Conservation (phyloP, 2,329 filamentous ascomycete genomes). For the Monosporascus sp. region DNA sequence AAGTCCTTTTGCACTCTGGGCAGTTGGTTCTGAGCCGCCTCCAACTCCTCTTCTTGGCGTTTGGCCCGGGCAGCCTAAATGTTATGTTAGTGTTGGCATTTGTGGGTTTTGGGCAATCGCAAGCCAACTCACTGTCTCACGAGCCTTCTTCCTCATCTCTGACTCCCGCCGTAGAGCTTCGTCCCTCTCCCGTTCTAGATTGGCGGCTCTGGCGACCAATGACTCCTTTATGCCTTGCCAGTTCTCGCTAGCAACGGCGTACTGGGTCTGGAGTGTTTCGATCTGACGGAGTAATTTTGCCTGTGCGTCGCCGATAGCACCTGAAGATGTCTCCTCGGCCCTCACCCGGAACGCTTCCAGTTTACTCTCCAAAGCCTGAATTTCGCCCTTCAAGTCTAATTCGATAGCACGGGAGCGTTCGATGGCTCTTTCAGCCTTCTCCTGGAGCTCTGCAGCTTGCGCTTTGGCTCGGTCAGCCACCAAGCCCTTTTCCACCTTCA, state of each 20-base stretch:
- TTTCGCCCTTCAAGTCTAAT: constrained; percentile 74
- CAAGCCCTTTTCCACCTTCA: constrained; percentile 76
- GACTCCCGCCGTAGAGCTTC: constrained; percentile 78
- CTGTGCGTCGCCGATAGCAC: constrained; percentile 74
- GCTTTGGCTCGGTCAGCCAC: constrained; percentile 59
- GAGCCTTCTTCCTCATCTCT: constrained; percentile 82
- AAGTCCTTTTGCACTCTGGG: constrained; percentile 61
- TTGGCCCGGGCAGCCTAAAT: constrained; percentile 57
- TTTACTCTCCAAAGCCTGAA: constrained; percentile 75
- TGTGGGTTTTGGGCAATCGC: neutral
- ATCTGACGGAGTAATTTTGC: constrained; percentile 89
- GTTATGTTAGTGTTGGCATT: constrained; percentile 19
- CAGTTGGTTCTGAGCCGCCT: constrained; percentile 60
- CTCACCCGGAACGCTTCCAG: constrained; percentile 80
- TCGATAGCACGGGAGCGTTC: constrained; percentile 66
- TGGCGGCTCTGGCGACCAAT: constrained; percentile 68
- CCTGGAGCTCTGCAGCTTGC: constrained; percentile 66
- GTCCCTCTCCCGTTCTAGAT: constrained; percentile 84
- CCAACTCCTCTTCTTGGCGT: constrained; percentile 76
- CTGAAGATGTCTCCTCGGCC: constrained; percentile 85
- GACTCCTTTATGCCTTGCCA: constrained; percentile 96
- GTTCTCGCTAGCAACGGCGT: constrained; percentile 89
- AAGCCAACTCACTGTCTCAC: constrained; percentile 66
- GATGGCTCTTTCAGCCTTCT: constrained; percentile 66
- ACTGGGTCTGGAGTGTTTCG: constrained; percentile 92